phyloP scores from a whole-genome alignment of 176 grass and related monocot species.

The Saccharum officinarum region DNA sequence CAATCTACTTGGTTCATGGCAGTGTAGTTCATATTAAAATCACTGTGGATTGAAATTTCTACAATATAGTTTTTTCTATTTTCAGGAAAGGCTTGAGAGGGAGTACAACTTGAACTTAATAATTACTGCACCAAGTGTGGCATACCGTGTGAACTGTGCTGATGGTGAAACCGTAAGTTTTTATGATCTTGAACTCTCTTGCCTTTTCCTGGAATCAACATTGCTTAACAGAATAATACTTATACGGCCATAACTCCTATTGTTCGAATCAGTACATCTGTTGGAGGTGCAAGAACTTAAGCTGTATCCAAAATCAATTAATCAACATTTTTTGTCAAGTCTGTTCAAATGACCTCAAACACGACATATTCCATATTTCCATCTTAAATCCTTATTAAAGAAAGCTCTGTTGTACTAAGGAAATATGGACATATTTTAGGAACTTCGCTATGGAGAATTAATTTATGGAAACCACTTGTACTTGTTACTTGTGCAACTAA shows the following conservation, averaged over 20 bases:
- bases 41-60: conserved; percentile 11
- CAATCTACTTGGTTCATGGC: conserved; percentile 23
- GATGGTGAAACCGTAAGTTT: conserved; percentile 79
- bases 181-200: background rate
- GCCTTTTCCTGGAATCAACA: background rate
- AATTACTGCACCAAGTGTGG: conserved; percentile 97
- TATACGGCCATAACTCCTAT: background rate
- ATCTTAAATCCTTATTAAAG: conserved; percentile 8
- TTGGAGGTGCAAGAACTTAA: background rate
- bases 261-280: conserved; percentile 11
- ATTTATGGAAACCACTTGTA: conserved; percentile 7
- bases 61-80: conserved; percentile 39
- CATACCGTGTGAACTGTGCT: conserved; percentile 77
- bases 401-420: background rate
- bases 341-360: background rate
- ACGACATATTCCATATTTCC: background rate
- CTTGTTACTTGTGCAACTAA: background rate
- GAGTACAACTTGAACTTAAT: conserved; percentile 97
- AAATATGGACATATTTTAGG: background rate
- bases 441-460: background rate
- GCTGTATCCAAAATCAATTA: background rate
- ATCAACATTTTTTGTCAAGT: background rate
- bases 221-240: background rate
- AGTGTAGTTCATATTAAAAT: conserved; percentile 39
- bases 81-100: conserved; percentile 98